Conservation (phyloP, 805 yeast genomes). For the Cyberlindnera petersonii region DNA sequence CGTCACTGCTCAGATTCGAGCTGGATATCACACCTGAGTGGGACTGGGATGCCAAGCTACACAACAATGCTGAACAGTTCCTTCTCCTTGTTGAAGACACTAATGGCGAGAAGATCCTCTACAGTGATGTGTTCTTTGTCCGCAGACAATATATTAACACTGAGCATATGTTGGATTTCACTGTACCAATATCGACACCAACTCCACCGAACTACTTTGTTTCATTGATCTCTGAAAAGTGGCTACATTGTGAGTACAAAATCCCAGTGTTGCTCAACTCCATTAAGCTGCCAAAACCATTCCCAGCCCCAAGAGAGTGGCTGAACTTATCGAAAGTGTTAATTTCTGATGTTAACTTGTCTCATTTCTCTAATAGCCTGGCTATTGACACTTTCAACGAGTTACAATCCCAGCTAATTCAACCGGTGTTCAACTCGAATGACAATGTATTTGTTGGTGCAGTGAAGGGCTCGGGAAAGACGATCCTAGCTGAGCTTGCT, state of each 20-base stretch:
- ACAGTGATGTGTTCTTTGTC: constrained; percentile 50
- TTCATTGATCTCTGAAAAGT: constrained; percentile 69
- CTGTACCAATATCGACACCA: constrained; percentile 52
- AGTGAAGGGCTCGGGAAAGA: constrained; percentile 75
- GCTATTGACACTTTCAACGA: constrained; percentile 57
- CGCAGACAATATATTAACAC: constrained; percentile 44
- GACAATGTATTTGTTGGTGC: constrained; percentile 65
- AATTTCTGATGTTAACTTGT: constrained; percentile 42
- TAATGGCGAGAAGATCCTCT: constrained; percentile 74
- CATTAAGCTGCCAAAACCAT: constrained; percentile 56
- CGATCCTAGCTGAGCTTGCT: constrained; percentile 67
- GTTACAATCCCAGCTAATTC: constrained; percentile 70
- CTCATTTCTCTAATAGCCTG: constrained; percentile 44
- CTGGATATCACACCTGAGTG: constrained; percentile 68
- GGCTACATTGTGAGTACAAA: constrained; percentile 74
- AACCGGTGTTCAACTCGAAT: constrained; percentile 51
- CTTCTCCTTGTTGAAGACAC: constrained; percentile 74
- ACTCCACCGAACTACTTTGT: constrained; percentile 74
- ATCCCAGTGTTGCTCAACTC: constrained; percentile 54
- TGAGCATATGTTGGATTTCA: constrained; percentile 58
- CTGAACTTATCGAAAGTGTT: constrained; percentile 50
- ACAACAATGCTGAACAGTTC: constrained; percentile 64
- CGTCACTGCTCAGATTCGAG: constrained; percentile 60
- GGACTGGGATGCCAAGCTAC: constrained; percentile 68
- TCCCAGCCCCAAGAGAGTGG: constrained; percentile 58